Conservation (phyloP, 140 eudicot genomes). For the Flaveria floridana region DNA sequence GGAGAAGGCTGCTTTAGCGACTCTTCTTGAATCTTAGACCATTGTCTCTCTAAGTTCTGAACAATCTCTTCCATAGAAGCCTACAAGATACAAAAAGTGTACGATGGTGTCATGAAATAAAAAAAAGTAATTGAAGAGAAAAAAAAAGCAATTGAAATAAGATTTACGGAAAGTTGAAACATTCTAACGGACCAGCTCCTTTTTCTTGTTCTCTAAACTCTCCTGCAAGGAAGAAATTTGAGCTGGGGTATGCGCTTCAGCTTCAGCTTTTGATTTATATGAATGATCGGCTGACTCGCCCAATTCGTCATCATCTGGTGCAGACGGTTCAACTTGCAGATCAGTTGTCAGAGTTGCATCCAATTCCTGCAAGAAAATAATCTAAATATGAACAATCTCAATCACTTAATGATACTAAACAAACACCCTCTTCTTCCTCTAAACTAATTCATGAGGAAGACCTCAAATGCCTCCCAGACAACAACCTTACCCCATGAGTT, state of each 20-base stretch:
- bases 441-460: background rate
- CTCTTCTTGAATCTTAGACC: slow-evolving; percentile 77
- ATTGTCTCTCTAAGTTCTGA: slow-evolving; percentile 57
- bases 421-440: slow-evolving; percentile 7
- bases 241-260: slow-evolving; percentile 44
- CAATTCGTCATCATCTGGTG: slow-evolving; percentile 32
- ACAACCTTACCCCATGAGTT: background rate
- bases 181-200: slow-evolving; percentile 60
- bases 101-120: slow-evolving; percentile 6
- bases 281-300: slow-evolving; percentile 34
- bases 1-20: slow-evolving; percentile 81
- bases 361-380: slow-evolving; percentile 56
- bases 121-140: background rate
- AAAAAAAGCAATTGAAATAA: background rate
- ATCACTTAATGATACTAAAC: slow-evolving; percentile 8
- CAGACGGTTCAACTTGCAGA: slow-evolving; percentile 49
- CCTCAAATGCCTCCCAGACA: background rate
- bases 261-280: slow-evolving; percentile 40
- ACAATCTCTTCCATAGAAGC: slow-evolving; percentile 62
- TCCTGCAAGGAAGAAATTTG: slow-evolving; percentile 42
- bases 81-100: slow-evolving; percentile 35
- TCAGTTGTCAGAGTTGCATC: slow-evolving; percentile 53
- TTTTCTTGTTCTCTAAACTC: slow-evolving; percentile 71
- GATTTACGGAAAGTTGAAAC: slow-evolving; percentile 6
- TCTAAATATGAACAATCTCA: slow-evolving; percentile 3